Evolutionary conservation across 1,139 yeast genomes (phyloP).

Genomic region (Magnusiomyces fungicola): DNA sequence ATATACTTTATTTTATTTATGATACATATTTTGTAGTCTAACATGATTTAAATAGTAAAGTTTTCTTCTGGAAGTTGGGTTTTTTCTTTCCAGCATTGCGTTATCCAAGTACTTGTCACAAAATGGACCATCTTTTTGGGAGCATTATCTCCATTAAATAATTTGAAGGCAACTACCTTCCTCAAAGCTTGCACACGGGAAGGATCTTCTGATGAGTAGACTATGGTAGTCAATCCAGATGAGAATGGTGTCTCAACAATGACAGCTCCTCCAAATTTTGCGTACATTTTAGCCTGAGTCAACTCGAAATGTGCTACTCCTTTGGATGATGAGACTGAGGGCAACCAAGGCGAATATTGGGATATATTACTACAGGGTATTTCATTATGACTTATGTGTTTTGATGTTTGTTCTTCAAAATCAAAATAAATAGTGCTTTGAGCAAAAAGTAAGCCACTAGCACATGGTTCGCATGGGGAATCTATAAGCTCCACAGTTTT

Average conservation of each 20-base stretch:
- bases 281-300: not conserved
- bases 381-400: not conserved
- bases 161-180: not conserved
- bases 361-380: not conserved
- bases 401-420: constrained; percentile 6
- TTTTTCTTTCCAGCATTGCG: constrained; percentile 1
- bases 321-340: not conserved
- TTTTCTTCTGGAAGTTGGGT: constrained; percentile 1
- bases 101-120: constrained; percentile 2
- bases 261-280: constrained; percentile 1
- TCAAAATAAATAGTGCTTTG: constrained; percentile 4
- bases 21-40: not conserved
- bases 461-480: not conserved
- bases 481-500: constrained; percentile 1
- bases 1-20: too few relatives aligned
- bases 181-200: not conserved
- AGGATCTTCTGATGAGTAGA: constrained; percentile 1
- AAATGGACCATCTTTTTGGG: not conserved
- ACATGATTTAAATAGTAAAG: not conserved
- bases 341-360: not conserved
- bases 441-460: constrained; percentile 2
- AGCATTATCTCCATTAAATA: not conserved
- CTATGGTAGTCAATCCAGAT: not conserved
- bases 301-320: not conserved
- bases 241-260: not conserved